Base-by-base conservation (phyloP, 768 basidiomycete species). In the Mycena galericulata region DNA sequence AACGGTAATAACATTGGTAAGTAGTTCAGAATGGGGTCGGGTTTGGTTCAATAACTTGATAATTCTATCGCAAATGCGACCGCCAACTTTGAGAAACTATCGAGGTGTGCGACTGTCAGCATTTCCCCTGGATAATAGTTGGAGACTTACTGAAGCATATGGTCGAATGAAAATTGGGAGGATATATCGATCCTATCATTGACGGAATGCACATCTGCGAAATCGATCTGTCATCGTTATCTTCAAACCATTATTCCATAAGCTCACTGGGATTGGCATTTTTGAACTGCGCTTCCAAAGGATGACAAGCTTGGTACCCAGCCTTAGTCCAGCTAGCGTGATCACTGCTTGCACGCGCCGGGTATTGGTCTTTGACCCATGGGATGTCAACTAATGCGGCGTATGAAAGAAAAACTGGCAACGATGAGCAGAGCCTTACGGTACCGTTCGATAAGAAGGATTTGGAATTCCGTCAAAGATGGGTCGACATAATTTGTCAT, bases 301-400 rank as follows among this genome's bases (percentile, higher is more conserved):
- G 81, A 77, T 90, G 90, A 29, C 85, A 82, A 60, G 85, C 82
- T 29, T 86, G 88, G 70, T 89, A 91, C 51, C 91, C 90, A n/a
- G 87, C 89, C 77, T 85, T 87, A 30, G 71, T 77, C 89, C 89
- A 90, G 27, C 86, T 86, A 34, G 85, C 86, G 72, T 74, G 41
- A 50, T 60, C 65, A 34, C 65, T 67, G n/a, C 17, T 43, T 7
- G 62, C 27, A 7, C 54, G 47, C 7, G 43, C 29, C 2, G 71
- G 65, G 26, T 70, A 68, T 0, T 12, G 22, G 22, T 61, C 63
- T 40, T 24, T 30, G 17, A 67, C 66, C 69, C 63, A 70, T 1
- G 72, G 72, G n/a, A 73, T 68, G 8, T 70, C 72, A 4, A 73
- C 68, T 72, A 24, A 4, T 24, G 1, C 47, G 36, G 36, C n/a